Evolutionary conservation across 2,329 filamentous ascomycete genomes (phyloP), one percentile per base, ranked within the genome.

Genomic region (Triangularia verruculosa): DNA sequence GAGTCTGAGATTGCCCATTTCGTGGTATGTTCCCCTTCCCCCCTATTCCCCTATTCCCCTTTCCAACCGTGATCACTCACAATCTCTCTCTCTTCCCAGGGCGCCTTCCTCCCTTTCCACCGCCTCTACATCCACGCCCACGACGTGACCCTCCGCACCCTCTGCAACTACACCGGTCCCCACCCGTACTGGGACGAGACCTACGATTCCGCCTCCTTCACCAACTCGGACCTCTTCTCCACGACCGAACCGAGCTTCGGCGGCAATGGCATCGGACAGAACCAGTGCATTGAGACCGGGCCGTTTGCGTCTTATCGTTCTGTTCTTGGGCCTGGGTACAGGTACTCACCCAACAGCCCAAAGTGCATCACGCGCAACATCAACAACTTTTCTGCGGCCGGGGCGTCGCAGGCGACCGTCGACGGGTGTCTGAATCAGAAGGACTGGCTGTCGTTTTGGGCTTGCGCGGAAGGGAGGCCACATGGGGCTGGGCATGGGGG

Each of bases 91-190:
- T 20, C 51, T 25, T n/a, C 24, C 27, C 28, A 70, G 66, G 71
- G 70, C 20, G 62, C 66, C 1, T 75, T 75, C 61, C 69, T 75
- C 4, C 73, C 73, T 4, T 75, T 69, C 63, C 74, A 74, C 58
- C 64, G 73, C 15, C 66, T 71, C n/a, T 65, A 71, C 39, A 63
- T 75, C 67, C 56, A 66, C n/a, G 69, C 72, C 7, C 72, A 74
- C 53, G 74, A 74, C 62, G 60, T 39, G 4, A 63, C 70, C 2
- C 67, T 75, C 9, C 67, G 71, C 7, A 58, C 64, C 9, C 69
- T 72, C 53, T 74, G 73, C 63, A 69, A 67, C 11, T 75, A 74
- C 63, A 70, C 61, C 1, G 73, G 72, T 8, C 65, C 64, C 25
- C 73, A 74, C 30, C 64, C 64, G 56, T 65, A 30, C 64, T 70